Evolutionary conservation across 2,329 filamentous ascomycete species (phyloP), one percentile per base, ranked within the genome.

Genomic region (Clarireedia homoeocarpa): DNA sequence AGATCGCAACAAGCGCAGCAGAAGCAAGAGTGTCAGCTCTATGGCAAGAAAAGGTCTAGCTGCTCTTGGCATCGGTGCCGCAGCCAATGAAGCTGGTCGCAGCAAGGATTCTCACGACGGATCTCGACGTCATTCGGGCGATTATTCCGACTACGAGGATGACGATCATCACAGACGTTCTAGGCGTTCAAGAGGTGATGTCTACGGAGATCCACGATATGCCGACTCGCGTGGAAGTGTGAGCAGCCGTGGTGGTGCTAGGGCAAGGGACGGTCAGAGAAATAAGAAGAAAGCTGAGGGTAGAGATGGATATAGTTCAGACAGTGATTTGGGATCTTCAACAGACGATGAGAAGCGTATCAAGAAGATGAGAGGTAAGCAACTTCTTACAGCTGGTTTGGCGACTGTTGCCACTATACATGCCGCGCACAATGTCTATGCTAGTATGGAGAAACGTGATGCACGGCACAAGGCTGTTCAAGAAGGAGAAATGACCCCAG

Each of bases 351-450:
- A 84, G 67, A 75, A 78, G 62, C 73, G 75, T 65, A 74, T 77
- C 53, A 86, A 83, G 71, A 84, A 85, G 67, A 77, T 85, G 73
- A 77, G 77, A 73, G 79, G 81, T 70, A 85, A 85, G 71, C 81
- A 85, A 74, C 70, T 85, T 65, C 68, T 86, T 61, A 85, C 83
- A 62, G 80, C 82, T 54, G 83, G 84, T 60, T 73, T 87, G 57
- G 84, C 84, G 53, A 83, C 82, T 56, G 78, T 87, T 58, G 84
- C 84, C 39, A 86, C 84, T 27, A 85, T 87, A 60, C 83, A 87
- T 71, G 84, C 84, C 24, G 84, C 81, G 14, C 83, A 87, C 67
- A 79, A 77, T 59, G 75, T 87, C 54, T 83, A 85, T 70, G 75
- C 78, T 60, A 81, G 78, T 64, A 78, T 85, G 73, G 80, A 84